Evolutionary conservation across 225 moss, liverwort and hornwort genomes (phyloP).

Genomic region (Pseudisothecium myosuroides): DNA sequence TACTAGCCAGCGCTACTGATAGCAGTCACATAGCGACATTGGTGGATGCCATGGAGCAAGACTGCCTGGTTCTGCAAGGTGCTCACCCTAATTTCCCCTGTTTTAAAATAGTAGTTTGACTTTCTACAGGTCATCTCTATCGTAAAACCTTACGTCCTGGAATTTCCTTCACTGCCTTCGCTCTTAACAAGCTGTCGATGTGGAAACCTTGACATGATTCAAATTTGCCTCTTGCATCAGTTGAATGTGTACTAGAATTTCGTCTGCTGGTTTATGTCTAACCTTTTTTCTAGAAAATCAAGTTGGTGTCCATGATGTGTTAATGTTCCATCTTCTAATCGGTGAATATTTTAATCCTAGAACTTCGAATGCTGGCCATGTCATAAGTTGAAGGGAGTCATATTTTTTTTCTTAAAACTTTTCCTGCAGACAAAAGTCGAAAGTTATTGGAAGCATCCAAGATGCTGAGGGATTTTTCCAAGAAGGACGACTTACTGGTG

Average conservation of each 20-base stretch:
- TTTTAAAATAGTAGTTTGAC: not conserved
- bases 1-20: slow-evolving; percentile 23
- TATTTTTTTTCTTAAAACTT: not conserved
- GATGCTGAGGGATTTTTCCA: slow-evolving; percentile 33
- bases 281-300: not conserved
- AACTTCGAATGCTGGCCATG: not conserved
- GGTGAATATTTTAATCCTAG: not conserved
- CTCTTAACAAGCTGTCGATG: not conserved
- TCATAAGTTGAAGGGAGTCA: not conserved
- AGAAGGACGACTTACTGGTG: slow-evolving; percentile 39
- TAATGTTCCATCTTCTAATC: not conserved
- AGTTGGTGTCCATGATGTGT: not conserved
- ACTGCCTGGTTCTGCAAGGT: slow-evolving; percentile 45
- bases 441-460: slow-evolving; percentile 43
- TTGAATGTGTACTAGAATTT: not conserved
- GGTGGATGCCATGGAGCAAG: slow-evolving; percentile 59
- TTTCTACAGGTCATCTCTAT: not conserved
- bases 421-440: slow-evolving; percentile 32
- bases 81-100: not conserved
- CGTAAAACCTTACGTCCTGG: not conserved
- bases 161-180: not conserved
- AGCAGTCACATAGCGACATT: slow-evolving; percentile 29
- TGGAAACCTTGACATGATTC: not conserved
- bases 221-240: not conserved
- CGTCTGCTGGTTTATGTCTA: not conserved